Evolutionary conservation across 495 filamentous ascomycete species (phyloP).

Genomic region (Annulohypoxylon nitens): DNA sequence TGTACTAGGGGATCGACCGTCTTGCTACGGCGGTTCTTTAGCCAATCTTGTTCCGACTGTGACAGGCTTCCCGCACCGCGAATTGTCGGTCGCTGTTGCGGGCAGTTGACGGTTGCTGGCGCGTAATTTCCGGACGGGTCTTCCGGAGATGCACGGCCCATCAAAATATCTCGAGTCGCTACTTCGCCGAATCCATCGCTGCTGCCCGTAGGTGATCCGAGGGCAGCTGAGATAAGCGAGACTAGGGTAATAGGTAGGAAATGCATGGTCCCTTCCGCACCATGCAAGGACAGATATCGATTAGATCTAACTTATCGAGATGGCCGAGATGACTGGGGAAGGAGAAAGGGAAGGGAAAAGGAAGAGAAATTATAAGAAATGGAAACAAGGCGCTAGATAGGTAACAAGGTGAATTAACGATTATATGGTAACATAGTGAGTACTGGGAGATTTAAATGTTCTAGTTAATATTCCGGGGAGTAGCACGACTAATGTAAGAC

Average conservation of each 20-base stretch:
- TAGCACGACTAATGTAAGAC: slow-evolving; percentile 37
- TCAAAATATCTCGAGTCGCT: slow-evolving; percentile 31
- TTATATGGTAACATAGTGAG: slow-evolving; percentile 4
- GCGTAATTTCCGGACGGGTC: slow-evolving; percentile 69
- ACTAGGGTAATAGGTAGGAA: slow-evolving; percentile 39
- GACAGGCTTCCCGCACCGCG: slow-evolving; percentile 71
- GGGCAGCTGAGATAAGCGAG: slow-evolving; percentile 40
- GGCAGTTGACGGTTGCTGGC: slow-evolving; percentile 66
- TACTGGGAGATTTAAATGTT: slow-evolving; percentile 8
- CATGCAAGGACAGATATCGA: slow-evolving; percentile 3
- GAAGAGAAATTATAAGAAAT: neutral
- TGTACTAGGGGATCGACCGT: slow-evolving; percentile 77
- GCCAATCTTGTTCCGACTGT: slow-evolving; percentile 76
- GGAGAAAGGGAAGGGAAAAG: neutral
- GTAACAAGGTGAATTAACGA: neutral
- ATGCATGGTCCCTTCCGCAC: slow-evolving; percentile 24
- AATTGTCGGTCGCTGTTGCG: slow-evolving; percentile 60
- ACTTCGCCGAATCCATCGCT: slow-evolving; percentile 17
- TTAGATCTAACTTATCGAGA: slow-evolving; percentile 5
- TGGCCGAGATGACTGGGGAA: slow-evolving; percentile 5
- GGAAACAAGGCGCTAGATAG: neutral
- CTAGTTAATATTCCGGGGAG: slow-evolving; percentile 30
- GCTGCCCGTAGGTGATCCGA: slow-evolving; percentile 33
- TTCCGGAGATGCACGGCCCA: slow-evolving; percentile 64
- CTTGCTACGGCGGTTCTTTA: slow-evolving; percentile 62